Percentiles rank a stretch among this genome's conserved stretches.
Conservation (phyloP, 2,329 filamentous ascomycete species). For the Myriosclerotinia curreyana region DNA sequence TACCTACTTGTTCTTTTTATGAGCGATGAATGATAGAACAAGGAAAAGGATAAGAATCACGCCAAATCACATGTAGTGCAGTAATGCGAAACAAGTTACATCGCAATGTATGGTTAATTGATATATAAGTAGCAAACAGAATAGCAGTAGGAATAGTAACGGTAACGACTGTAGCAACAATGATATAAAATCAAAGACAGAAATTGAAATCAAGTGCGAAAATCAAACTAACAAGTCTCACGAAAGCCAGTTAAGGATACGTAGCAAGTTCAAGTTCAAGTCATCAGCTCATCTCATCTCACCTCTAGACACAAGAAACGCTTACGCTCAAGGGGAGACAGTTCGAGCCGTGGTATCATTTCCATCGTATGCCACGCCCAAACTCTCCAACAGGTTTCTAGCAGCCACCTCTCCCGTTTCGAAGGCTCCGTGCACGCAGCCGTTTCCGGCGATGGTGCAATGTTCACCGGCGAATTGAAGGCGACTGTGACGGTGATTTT, state of each 20-base stretch:
- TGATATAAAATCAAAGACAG: neutral
- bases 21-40: neutral
- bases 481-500: conserved; percentile 40
- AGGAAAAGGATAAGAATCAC: neutral
- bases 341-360: conserved; percentile 32
- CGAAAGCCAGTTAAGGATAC: conserved; percentile 19
- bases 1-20: neutral
- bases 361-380: conserved; percentile 41
- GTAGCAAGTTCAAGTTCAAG: conserved; percentile 21
- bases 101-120: neutral
- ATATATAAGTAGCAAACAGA: neutral
- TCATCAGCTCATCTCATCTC: conserved; percentile 17
- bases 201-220: neutral
- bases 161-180: neutral
- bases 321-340: conserved; percentile 26
- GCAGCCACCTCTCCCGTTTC: conserved; percentile 45
- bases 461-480: conserved; percentile 46
- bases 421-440: conserved; percentile 47
- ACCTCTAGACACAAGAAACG: conserved; percentile 16
- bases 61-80: neutral
- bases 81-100: neutral
- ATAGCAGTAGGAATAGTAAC: neutral
- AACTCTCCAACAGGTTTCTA: conserved; percentile 41
- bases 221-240: conserved; percentile 20
- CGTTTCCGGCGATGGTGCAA: conserved; percentile 43